A percentile compares a stretch with the other conserved stretches of the same genome.
These are phyloP conservation scores for Akanthomyces muscarius DNA, from an alignment of 2,329 filamentous ascomycete genomes.

Conservation along the genomic window DNA sequence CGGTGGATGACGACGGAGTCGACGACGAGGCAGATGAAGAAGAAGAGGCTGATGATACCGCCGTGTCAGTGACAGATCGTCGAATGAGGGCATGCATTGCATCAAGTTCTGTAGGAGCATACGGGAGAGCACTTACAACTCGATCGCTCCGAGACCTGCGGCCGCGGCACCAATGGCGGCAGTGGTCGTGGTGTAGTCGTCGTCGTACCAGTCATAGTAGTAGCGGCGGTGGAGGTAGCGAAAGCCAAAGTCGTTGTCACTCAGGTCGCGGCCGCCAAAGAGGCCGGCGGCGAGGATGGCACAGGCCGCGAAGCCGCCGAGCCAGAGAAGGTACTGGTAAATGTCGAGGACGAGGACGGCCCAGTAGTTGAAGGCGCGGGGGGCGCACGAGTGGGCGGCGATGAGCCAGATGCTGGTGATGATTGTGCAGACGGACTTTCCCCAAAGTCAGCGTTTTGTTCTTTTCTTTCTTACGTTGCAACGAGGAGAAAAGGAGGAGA, in stretches of 20 bases:
- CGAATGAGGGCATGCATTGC: too few species aligned
- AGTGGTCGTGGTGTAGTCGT: constrained; percentile 22
- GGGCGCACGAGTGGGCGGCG: constrained; percentile 37
- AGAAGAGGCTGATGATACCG: constrained; percentile 37
- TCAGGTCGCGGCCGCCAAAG: constrained; percentile 16
- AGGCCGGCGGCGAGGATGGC: constrained; percentile 32
- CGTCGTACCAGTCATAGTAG: constrained; percentile 2
- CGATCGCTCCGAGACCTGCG: constrained; percentile 37
- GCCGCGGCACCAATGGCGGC: constrained; percentile 32
- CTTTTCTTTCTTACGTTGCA: neutral
- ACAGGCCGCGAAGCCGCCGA: constrained; percentile 40
- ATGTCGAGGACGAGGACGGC: constrained; percentile 48
- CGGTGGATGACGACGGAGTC: constrained; percentile 39
- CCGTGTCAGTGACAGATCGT: neutral
- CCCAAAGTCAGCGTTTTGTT: too few species aligned
- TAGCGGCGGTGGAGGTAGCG: neutral
- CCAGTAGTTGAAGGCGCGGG: constrained; percentile 51
- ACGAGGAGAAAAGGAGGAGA: neutral
- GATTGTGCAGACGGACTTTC: constrained; percentile 38
- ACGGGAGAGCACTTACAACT: constrained; percentile 37
- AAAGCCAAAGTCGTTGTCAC: constrained; percentile 11
- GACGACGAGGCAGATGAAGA: constrained; percentile 38
- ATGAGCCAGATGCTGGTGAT: constrained; percentile 45
- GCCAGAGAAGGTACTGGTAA: constrained; percentile 51
- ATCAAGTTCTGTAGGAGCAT: too few species aligned